Base-by-base conservation (phyloP, 805 yeast genomes). In the Schwanniomyces polymorphus region DNA sequence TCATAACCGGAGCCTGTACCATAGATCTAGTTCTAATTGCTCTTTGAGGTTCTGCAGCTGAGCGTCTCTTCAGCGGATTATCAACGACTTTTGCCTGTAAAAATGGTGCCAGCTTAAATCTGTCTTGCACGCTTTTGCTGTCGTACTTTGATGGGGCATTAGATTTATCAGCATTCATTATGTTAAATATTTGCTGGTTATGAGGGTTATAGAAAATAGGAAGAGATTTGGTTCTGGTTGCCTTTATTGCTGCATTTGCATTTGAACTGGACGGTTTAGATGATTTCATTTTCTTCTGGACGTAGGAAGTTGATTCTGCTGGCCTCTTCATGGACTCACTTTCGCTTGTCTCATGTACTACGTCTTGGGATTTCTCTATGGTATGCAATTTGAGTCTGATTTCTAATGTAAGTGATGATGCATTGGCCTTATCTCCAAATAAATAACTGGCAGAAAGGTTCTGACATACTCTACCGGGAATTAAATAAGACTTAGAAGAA, bases 381-480 rank as follows among this genome's bases (percentile, higher is more conserved):
- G 68, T 66, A 51, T 76, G 74, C 42, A 83, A 70, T 52, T 79
- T 76, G 44, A 83, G 63, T 50, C 81, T 70, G 33, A 83, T 74
- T 61, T 83, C 88, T 43, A 83, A 62, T 2, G 86, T 83, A 49
- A 80, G 76, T 1, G 75, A 63, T 10, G 78, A 64, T 7, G 53
- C 34, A 54, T 62, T 56, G 48, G 65, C 61, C 52, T 58, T 70
- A 63, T 66, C 74, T 57, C 70, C 70, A 57, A 65, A 65, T 16
- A 65, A 51, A 41, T 60, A 68, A 55, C 80, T 61, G 41, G 79
- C 76, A 26, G 81, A 72, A 44, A 83, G 70, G 56, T 78, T 82
- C 46, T 80, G 80, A 54, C 86, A 81, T 29, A 83, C 82, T 46
- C 85, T 74, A 10, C 85, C 80, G 5, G 84, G 72, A 5, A 75